These are phyloP conservation scores for Cytospora piceicola DNA, from an alignment of 2,329 filamentous ascomycete genomes.

Conservation along the genomic window DNA sequence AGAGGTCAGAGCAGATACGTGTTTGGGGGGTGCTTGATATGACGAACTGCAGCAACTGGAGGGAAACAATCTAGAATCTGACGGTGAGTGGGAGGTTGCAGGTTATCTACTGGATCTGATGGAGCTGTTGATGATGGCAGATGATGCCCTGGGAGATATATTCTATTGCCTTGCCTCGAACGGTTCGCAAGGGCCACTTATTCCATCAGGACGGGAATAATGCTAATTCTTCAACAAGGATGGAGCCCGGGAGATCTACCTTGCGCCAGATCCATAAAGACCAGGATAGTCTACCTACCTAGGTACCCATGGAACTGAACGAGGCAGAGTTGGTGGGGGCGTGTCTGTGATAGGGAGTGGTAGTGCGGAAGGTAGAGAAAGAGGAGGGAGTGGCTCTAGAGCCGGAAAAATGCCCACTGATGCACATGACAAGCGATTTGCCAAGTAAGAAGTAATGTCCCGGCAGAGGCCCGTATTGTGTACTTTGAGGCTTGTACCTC, in stretches of 20 bases:
- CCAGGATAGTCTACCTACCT: conserved; percentile 16
- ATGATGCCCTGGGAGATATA: background rate
- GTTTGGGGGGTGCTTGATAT: conserved; percentile 27
- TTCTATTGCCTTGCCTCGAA: background rate
- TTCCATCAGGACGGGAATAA: conserved; percentile 1
- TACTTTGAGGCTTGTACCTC: conserved; percentile 25
- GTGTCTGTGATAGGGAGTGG: conserved; percentile 16
- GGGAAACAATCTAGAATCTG: conserved; percentile 17
- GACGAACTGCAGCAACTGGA: conserved; percentile 19
- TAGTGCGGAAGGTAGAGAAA: background rate
- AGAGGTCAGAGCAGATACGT: conserved; percentile 19
- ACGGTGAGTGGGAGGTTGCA: conserved; percentile 21
- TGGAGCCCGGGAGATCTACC: conserved; percentile 7
- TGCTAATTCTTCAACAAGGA: conserved; percentile 5
- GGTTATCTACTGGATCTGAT: conserved; percentile 4
- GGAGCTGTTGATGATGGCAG: conserved; percentile 13
- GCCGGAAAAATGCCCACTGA: conserved; percentile 6
- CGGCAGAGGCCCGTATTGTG: conserved; percentile 24
- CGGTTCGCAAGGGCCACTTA: conserved; percentile 7
- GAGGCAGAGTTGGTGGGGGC: conserved; percentile 9
- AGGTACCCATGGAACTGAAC: background rate
- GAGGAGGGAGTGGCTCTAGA: conserved; percentile 20
- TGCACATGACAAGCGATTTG: conserved; percentile 19
- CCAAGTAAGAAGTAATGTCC: conserved; percentile 22
- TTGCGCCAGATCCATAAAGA: conserved; percentile 14